Evolutionary conservation across 352 stramenopile genomes (phyloP).

Genomic region (Halophytophthora polymorphica): DNA sequence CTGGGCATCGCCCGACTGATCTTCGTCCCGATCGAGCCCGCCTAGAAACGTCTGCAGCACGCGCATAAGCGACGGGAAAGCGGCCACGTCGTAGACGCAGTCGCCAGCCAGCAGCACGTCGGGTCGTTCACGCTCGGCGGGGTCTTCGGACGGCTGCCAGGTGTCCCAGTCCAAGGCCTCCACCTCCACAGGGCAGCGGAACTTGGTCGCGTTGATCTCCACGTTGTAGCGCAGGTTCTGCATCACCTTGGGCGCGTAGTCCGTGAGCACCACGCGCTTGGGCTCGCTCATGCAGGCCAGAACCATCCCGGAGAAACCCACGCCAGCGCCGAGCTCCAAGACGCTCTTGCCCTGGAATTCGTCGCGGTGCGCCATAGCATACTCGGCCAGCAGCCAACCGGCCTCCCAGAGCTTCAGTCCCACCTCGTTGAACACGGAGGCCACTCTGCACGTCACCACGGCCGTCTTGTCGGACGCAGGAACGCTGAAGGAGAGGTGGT

Average conservation of each 20-base stretch:
- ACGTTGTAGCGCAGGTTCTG: constrained; percentile 82
- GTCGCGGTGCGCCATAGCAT: constrained; percentile 45
- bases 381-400: constrained; percentile 75
- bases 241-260: constrained; percentile 82
- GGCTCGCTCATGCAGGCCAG: constrained; percentile 40
- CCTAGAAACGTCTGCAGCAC: constrained; percentile 60
- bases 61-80: constrained; percentile 56
- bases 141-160: constrained; percentile 39
- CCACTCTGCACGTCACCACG: constrained; percentile 72
- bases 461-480: constrained; percentile 8
- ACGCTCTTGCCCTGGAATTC: constrained; percentile 52
- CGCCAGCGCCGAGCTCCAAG: constrained; percentile 69
- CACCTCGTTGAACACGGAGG: constrained; percentile 79
- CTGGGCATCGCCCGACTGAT: neutral
- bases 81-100: constrained; percentile 70
- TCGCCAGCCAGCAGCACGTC: constrained; percentile 73
- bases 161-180: constrained; percentile 70
- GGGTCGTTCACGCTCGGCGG: constrained; percentile 16
- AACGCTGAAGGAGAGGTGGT: constrained; percentile 70
- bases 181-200: constrained; percentile 50
- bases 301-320: constrained; percentile 67
- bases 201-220: constrained; percentile 58
- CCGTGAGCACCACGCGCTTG: constrained; percentile 52
- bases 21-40: constrained; percentile 1
- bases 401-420: constrained; percentile 84